These are phyloP conservation scores for Penicillium sp. DNA, from an alignment of 2,329 filamentous ascomycete genomes.

Conservation along the genomic window DNA sequence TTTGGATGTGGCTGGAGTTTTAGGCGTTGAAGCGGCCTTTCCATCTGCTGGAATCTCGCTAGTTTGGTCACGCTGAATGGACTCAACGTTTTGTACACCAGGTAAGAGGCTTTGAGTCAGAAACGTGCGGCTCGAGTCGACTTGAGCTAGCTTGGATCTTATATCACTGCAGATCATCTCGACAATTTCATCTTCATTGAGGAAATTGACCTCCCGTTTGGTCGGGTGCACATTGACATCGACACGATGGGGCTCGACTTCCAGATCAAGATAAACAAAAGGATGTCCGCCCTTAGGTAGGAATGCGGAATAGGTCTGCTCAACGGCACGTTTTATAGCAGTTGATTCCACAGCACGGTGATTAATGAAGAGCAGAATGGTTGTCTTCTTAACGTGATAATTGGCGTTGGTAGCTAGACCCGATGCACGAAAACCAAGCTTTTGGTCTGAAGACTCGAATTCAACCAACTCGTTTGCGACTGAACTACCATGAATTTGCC, in stretches of 20 bases:
- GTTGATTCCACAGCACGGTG: slow-evolving; percentile 90
- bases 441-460: slow-evolving; percentile 68
- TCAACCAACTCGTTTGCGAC: slow-evolving; percentile 87
- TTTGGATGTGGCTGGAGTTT: slow-evolving; percentile 40
- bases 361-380: slow-evolving; percentile 90
- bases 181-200: slow-evolving; percentile 96
- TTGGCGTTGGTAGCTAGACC: slow-evolving; percentile 91
- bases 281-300: slow-evolving; percentile 92
- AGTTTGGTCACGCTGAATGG: slow-evolving; percentile 26
- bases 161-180: slow-evolving; percentile 81
- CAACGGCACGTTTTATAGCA: slow-evolving; percentile 82
- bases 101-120: slow-evolving; percentile 88
- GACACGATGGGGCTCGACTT: slow-evolving; percentile 87
- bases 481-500: slow-evolving; percentile 79
- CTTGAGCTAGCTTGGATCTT: slow-evolving; percentile 72
- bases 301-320: slow-evolving; percentile 84
- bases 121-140: slow-evolving; percentile 93
- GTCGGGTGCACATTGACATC: slow-evolving; percentile 98
- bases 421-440: slow-evolving; percentile 79
- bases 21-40: slow-evolving; percentile 37
- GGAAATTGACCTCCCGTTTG: slow-evolving; percentile 93
- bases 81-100: slow-evolving; percentile 54
- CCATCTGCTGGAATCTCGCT: slow-evolving; percentile 34
- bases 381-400: slow-evolving; percentile 87
- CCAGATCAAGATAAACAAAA: slow-evolving; percentile 86